These are phyloP conservation scores for Spathaspora girioi DNA, from an alignment of 805 yeast species.

Conservation along the genomic window DNA sequence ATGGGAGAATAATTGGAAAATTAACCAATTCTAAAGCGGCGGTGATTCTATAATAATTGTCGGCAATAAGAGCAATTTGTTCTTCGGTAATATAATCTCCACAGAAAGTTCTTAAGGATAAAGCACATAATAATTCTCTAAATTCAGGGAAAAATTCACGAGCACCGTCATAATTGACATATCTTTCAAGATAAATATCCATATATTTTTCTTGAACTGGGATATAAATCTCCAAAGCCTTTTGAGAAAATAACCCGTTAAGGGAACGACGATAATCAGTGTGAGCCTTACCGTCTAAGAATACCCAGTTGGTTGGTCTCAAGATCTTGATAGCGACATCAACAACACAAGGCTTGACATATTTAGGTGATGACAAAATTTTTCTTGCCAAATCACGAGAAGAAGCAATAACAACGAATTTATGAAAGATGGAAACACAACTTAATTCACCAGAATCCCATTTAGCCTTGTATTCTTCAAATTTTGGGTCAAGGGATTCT, in stretches of 20 bases:
- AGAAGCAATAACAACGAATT: constrained; percentile 92
- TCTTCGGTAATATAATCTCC: constrained; percentile 92
- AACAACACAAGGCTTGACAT: constrained; percentile 95
- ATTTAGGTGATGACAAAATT: constrained; percentile 77
- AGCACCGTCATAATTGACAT: constrained; percentile 62
- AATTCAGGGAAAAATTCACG: constrained; percentile 84
- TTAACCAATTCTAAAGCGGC: constrained; percentile 96
- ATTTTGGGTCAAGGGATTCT: constrained; percentile 92
- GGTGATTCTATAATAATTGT: constrained; percentile 86
- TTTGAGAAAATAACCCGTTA: constrained; percentile 82
- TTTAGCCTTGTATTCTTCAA: constrained; percentile 86
- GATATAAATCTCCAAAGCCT: constrained; percentile 78
- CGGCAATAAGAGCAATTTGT: constrained; percentile 84
- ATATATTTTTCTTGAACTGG: constrained; percentile 83
- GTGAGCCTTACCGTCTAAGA: constrained; percentile 93
- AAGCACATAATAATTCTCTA: constrained; percentile 94
- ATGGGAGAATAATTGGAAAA: constrained; percentile 95
- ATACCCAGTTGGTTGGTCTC: constrained; percentile 97
- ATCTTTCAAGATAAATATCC: constrained; percentile 74
- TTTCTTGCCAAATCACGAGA: constrained; percentile 86
- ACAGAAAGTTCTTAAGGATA: constrained; percentile 89
- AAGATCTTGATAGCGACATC: constrained; percentile 93
- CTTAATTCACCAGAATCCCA: constrained; percentile 94
- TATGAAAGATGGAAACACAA: constrained; percentile 97
- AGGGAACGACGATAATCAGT: constrained; percentile 87